Evolutionary conservation across 352 stramenopile species (phyloP).

Genomic region (Pythium sukuiense): DNA sequence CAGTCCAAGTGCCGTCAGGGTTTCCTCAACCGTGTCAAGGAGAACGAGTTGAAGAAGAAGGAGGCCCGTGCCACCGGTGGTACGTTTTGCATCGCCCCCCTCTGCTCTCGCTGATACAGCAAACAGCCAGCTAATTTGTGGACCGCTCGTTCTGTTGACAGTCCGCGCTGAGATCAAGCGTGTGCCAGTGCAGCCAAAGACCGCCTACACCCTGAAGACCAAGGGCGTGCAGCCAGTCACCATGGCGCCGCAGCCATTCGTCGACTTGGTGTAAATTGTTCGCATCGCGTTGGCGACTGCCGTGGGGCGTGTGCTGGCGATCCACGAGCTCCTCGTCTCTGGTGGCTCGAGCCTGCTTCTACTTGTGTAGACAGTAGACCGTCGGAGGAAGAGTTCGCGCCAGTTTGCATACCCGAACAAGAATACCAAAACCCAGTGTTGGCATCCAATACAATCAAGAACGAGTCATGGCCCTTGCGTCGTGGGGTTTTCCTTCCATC

Average conservation of each 20-base stretch:
- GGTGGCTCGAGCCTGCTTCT: neutral
- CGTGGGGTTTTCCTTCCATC: neutral
- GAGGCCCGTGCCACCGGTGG: constrained; percentile 90
- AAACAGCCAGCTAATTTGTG: neutral
- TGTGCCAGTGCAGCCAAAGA: constrained; percentile 93
- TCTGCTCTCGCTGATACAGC: neutral
- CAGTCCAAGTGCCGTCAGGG: constrained; percentile 98
- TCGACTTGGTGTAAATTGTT: constrained; percentile 96
- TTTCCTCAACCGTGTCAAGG: constrained; percentile 97
- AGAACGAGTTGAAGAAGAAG: constrained; percentile 98
- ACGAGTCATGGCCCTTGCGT: constrained; percentile 33
- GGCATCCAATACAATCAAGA: constrained; percentile 47
- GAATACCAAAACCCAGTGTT: constrained; percentile 39
- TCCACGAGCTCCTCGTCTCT: neutral
- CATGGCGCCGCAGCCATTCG: constrained; percentile 98
- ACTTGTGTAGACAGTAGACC: constrained; percentile 7
- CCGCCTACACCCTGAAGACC: constrained; percentile 93
- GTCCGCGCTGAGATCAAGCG: constrained; percentile 95
- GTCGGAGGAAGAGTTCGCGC: neutral
- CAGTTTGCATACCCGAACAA: constrained; percentile 17
- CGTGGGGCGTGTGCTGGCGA: constrained; percentile 13
- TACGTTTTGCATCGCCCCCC: constrained; percentile 30
- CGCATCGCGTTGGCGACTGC: constrained; percentile 9
- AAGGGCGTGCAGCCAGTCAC: constrained; percentile 92
- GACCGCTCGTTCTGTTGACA: constrained; percentile 11